Conservation (phyloP, 2,329 filamentous ascomycete genomes). For the Verticillium zaregamsianum region DNA sequence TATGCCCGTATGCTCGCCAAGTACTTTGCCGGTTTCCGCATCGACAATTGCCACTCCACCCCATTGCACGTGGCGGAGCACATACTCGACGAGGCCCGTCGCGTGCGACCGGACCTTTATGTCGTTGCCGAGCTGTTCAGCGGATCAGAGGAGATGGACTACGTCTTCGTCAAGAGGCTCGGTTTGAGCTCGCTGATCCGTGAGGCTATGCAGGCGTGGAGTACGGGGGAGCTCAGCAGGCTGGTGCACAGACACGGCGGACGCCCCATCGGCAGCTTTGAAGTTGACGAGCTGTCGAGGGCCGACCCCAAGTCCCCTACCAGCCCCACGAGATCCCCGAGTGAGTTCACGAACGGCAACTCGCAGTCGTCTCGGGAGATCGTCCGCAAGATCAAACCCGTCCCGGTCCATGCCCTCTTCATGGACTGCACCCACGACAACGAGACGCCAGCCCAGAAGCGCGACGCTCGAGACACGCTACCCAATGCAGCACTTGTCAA, state of each 20-base stretch:
- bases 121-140: slow-evolving; percentile 95
- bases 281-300: slow-evolving; percentile 79
- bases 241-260: slow-evolving; percentile 92
- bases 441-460: slow-evolving; percentile 90
- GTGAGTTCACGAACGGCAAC: slow-evolving; percentile 25
- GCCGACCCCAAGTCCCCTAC: slow-evolving; percentile 39
- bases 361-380: slow-evolving; percentile 51
- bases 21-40: slow-evolving; percentile 91
- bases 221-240: slow-evolving; percentile 84
- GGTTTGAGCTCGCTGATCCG: slow-evolving; percentile 89
- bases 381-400: slow-evolving; percentile 78
- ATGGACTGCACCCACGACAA: slow-evolving; percentile 99
- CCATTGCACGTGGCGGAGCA: slow-evolving; percentile 92
- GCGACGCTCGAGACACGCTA: slow-evolving; percentile 88
- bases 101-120: slow-evolving; percentile 80
- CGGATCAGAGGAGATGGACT: slow-evolving; percentile 93
- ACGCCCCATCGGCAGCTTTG: slow-evolving; percentile 93
- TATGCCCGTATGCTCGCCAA: slow-evolving; percentile 92
- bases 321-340: slow-evolving; percentile 23
- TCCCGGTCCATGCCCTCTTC: slow-evolving; percentile 87
- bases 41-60: slow-evolving; percentile 97
- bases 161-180: slow-evolving; percentile 88
- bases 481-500: slow-evolving; percentile 90
- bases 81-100: slow-evolving; percentile 88
- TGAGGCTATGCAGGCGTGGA: slow-evolving; percentile 98